Evolutionary conservation across 2,329 filamentous ascomycete genomes (phyloP).

Genomic region (Penicillium sp.): DNA sequence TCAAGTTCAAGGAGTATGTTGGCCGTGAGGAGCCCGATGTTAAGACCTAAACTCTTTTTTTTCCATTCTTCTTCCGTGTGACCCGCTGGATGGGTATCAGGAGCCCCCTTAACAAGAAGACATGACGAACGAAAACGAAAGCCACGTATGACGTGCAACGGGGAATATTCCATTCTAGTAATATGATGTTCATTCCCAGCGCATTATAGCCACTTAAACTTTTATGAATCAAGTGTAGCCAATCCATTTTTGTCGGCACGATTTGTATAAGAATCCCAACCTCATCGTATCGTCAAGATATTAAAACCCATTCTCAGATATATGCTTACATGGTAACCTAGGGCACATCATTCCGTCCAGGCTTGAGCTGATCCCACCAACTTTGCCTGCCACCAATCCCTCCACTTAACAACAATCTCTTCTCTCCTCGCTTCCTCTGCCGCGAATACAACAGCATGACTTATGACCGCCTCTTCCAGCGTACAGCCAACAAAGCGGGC

Average conservation of each 20-base stretch:
- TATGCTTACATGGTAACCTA: too few species aligned
- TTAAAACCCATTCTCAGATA: background rate
- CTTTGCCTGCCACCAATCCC: slow-evolving; percentile 71
- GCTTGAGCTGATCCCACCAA: slow-evolving; percentile 37
- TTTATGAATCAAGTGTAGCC: background rate
- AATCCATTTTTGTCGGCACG: background rate
- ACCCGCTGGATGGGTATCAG: slow-evolving; percentile 31
- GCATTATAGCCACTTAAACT: background rate
- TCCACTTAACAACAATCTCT: slow-evolving; percentile 74
- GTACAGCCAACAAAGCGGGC: slow-evolving; percentile 76
- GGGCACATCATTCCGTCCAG: slow-evolving; percentile 7
- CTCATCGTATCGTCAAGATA: slow-evolving; percentile 7
- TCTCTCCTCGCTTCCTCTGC: slow-evolving; percentile 81
- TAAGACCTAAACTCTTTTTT: slow-evolving; percentile 70
- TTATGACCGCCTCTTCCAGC: slow-evolving; percentile 83
- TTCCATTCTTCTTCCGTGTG: slow-evolving; percentile 15
- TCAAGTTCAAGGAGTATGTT: slow-evolving; percentile 93
- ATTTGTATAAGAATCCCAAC: background rate
- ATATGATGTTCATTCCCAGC: slow-evolving; percentile 12
- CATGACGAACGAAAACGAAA: slow-evolving; percentile 21
- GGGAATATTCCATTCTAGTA: slow-evolving; percentile 14
- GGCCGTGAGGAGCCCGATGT: slow-evolving; percentile 93
- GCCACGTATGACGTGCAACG: slow-evolving; percentile 15
- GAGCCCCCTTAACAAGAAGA: slow-evolving; percentile 19
- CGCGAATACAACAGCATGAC: slow-evolving; percentile 91